Percentiles rank a stretch among this genome's conserved stretches.
phyloP scores from a whole-genome alignment of 352 stramenopile genomes.

The Phytopythium montanum region DNA sequence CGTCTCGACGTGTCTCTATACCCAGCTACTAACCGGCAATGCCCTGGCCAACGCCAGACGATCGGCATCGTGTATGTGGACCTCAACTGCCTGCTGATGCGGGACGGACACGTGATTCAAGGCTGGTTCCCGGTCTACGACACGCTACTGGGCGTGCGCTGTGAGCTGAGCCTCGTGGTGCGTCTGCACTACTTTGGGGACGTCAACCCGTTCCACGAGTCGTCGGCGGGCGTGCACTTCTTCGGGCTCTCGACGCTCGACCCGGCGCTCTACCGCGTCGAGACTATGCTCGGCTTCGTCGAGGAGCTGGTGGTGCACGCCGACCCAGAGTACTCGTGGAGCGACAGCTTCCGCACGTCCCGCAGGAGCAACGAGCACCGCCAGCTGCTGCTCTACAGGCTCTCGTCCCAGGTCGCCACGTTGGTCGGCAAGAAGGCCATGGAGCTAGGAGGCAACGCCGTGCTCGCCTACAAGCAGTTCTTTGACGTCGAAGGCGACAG shows the following conservation, averaged over 20 bases:
- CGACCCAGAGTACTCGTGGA: constrained; percentile 98
- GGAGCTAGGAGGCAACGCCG: constrained; percentile 96
- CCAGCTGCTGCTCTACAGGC: constrained; percentile 95
- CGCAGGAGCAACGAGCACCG: constrained; percentile 95
- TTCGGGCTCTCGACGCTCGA: constrained; percentile 96
- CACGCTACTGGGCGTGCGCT: constrained; percentile 94
- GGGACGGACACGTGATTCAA: constrained; percentile 89
- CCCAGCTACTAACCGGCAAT: too few species aligned
- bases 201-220: constrained; percentile 97
- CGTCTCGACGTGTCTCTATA: too few species aligned
- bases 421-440: constrained; percentile 95
- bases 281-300: constrained; percentile 91
- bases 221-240: constrained; percentile 96
- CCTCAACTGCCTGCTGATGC: constrained; percentile 98
- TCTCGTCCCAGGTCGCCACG: constrained; percentile 84
- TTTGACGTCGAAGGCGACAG: constrained; percentile 99
- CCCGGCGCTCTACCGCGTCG: constrained; percentile 82
- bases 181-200: constrained; percentile 97
- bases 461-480: constrained; percentile 97
- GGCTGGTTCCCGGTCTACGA: constrained; percentile 99
- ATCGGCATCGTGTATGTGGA: constrained; percentile 98
- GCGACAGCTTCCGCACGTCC: constrained; percentile 92
- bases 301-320: constrained; percentile 97
- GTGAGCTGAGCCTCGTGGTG: constrained; percentile 94
- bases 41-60: too few species aligned